phyloP scores from a whole-genome alignment of 2,329 filamentous ascomycete genomes.

The Nigrospora sphaerica region DNA sequence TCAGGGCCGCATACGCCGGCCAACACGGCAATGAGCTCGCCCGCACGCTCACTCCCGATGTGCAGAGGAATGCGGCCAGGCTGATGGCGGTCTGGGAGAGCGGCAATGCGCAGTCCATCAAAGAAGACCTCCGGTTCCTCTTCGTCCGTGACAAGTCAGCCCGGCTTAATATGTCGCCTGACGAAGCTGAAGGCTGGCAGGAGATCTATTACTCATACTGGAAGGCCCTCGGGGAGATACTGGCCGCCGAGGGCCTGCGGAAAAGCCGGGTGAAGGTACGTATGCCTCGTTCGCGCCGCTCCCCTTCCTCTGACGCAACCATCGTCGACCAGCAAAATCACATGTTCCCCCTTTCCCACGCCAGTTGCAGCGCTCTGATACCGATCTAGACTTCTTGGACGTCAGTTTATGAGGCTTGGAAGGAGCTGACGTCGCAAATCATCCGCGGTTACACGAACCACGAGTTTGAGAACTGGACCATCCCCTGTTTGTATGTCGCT shows the following conservation, averaged over 20 bases:
- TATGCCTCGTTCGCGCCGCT: not conserved
- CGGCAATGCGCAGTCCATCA: conserved; percentile 59
- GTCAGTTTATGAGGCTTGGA: conserved; percentile 85
- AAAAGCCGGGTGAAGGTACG: conserved; percentile 22
- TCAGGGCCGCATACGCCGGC: conserved; percentile 58
- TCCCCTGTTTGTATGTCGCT: conserved; percentile 81
- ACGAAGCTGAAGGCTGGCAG: conserved; percentile 74
- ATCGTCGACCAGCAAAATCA: no score
- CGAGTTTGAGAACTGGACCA: conserved; percentile 81
- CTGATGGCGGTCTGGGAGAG: conserved; percentile 65
- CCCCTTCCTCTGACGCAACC: no score
- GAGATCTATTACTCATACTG: conserved; percentile 81
- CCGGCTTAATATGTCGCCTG: conserved; percentile 47
- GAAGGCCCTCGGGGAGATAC: conserved; percentile 70
- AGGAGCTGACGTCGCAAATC: conserved; percentile 69
- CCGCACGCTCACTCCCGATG: conserved; percentile 64
- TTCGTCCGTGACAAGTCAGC: conserved; percentile 54
- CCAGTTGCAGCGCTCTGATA: conserved; percentile 1
- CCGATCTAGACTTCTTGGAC: conserved; percentile 54
- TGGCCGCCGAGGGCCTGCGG: conserved; percentile 53
- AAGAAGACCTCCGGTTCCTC: conserved; percentile 66
- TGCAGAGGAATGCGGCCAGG: conserved; percentile 56
- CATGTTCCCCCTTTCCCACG: no score
- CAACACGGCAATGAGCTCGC: conserved; percentile 69
- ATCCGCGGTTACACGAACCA: conserved; percentile 74